Conservation (phyloP, 2,329 filamentous ascomycete species). For the Botrytis tulipae region DNA sequence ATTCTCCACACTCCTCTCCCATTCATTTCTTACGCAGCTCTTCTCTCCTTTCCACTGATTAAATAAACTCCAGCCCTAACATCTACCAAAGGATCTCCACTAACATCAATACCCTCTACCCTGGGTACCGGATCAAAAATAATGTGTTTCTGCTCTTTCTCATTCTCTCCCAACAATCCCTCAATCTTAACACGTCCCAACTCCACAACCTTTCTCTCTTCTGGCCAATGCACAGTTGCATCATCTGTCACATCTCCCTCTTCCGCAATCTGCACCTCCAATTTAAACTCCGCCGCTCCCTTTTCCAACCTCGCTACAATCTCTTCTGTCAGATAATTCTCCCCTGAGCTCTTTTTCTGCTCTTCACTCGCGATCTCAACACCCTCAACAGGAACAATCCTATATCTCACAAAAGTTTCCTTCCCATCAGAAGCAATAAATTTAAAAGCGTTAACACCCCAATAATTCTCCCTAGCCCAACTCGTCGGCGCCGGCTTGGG, state of each 20-base stretch:
- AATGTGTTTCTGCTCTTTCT: constrained; percentile 48
- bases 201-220: constrained; percentile 49
- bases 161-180: constrained; percentile 41
- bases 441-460: constrained; percentile 50
- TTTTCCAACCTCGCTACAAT: constrained; percentile 41
- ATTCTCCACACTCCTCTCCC: neutral
- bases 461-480: constrained; percentile 50
- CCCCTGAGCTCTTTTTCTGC: constrained; percentile 41
- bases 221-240: constrained; percentile 53
- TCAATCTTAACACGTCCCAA: constrained; percentile 50
- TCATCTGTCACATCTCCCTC: constrained; percentile 49
- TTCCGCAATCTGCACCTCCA: constrained; percentile 51
- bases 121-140: constrained; percentile 60
- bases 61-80: constrained; percentile 56
- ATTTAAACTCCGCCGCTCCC: constrained; percentile 45
- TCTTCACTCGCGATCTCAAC: constrained; percentile 42
- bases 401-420: constrained; percentile 49
- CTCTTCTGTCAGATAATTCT: constrained; percentile 51
- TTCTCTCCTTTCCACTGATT: constrained; percentile 52
- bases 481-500: constrained; percentile 51
- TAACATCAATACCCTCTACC: constrained; percentile 51
- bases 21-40: constrained; percentile 31
- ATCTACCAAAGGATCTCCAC: constrained; percentile 55
- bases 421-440: constrained; percentile 44
- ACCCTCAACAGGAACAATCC: constrained; percentile 47